Evolutionary conservation across 192 early-diverging fungal genomes (phyloP).

Genomic region (Spinellus fusiger): DNA sequence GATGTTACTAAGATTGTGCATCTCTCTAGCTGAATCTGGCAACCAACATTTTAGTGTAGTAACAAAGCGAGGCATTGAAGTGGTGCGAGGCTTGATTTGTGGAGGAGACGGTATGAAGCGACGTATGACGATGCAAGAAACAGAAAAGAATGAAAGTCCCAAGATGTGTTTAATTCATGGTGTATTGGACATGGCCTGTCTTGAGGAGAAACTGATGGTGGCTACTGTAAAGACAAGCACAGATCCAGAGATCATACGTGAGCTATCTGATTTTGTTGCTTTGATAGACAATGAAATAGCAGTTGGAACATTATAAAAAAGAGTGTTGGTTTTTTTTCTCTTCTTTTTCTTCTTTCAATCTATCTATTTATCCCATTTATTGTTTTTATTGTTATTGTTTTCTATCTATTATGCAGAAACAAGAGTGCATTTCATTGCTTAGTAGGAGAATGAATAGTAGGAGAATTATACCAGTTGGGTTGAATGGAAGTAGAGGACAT

Average conservation of each 20-base stretch:
- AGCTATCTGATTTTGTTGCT: slow-evolving; percentile 23
- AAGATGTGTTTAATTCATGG: slow-evolving; percentile 6
- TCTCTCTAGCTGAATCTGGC: slow-evolving; percentile 27
- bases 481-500: too few species aligned
- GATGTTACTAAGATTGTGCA: slow-evolving; percentile 29
- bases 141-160: background rate
- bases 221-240: slow-evolving; percentile 26
- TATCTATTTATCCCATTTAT: slow-evolving; percentile 3
- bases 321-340: background rate
- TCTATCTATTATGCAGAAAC: background rate
- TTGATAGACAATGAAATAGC: slow-evolving; percentile 22
- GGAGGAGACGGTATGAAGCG: slow-evolving; percentile 23
- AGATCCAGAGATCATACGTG: slow-evolving; percentile 19
- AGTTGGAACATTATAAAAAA: background rate
- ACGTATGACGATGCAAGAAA: background rate
- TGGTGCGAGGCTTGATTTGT: slow-evolving; percentile 22
- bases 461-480: too few species aligned
- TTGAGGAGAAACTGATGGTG: slow-evolving; percentile 21
- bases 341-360: background rate
- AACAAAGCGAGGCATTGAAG: slow-evolving; percentile 24
- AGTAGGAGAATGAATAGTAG: too few species aligned
- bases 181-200: slow-evolving; percentile 16
- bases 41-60: slow-evolving; percentile 27
- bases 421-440: too few species aligned
- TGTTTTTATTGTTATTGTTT: slow-evolving; percentile 9